Base-by-base conservation (phyloP, 2,329 filamentous ascomycete species). In the Coniella vitis region DNA sequence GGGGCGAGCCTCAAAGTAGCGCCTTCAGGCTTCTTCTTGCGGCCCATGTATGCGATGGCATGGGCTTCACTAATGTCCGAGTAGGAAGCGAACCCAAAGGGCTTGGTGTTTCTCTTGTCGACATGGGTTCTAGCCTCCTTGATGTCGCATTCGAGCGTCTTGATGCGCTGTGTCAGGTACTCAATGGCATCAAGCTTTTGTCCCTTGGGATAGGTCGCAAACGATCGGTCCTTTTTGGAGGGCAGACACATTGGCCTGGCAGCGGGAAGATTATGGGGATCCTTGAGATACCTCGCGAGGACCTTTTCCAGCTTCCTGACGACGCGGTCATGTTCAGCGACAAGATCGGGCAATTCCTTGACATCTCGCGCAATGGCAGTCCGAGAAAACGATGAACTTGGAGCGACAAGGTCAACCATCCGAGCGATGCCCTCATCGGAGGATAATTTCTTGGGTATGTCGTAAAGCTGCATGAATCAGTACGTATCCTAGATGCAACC, bases 41-140 rank as follows among this genome's bases (percentile, higher is more conserved):
- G 86, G 19, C 86, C 81, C 9, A 83, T 78, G 66, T 86, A 95
- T 10, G 90, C 93, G 54, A 95, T 90, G 17, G 79, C 80, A 61
- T 98, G 93, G 0, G 93, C 89, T 58, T 95, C 87, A 50, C 83
- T 76, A 48, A 98, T 94, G 37, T 84, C 84, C 37, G 91, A 83
- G 69, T 93, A 98, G 59, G 89, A 96, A 8, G 91, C 90, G 63
- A 98, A 98, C 0, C 93, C 93, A 61, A 90, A 98, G 0, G 88
- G 77, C 77, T 95, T 86, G 14, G 90, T 85, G 62, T 91, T 88
- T 43, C 90, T 83, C 64, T 84, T 89, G 66, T 97, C 91, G 7
- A 98, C 83, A 1, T 82, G 83, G 35, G 81, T 77, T 12, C 93
- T 82, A 1, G 90, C 86, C 54, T 93, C 82, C 61, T 86, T 88